Evolutionary conservation across 495 filamentous ascomycete genomes (phyloP).

Genomic region (Pseudoneurospora amorphoporcata): DNA sequence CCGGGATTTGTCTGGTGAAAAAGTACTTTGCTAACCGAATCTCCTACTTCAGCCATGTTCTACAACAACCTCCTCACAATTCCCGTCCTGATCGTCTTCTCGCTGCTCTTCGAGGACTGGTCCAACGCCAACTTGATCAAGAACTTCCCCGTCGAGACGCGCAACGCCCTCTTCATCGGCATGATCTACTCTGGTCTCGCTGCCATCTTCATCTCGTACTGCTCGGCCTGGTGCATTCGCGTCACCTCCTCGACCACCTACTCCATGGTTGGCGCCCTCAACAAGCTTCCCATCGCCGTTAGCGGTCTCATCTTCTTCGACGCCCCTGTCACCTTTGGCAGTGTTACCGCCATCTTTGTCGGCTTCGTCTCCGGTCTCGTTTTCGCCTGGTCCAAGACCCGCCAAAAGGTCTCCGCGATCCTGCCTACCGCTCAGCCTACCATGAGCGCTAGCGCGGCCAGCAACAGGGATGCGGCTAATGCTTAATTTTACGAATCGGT

Average conservation of each 20-base stretch:
- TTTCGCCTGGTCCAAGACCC: slow-evolving; percentile 83
- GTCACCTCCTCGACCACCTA: slow-evolving; percentile 95
- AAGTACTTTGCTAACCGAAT: slow-evolving; percentile 7
- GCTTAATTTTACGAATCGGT: slow-evolving; percentile 18
- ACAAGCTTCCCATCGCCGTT: slow-evolving; percentile 92
- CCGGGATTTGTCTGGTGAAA: neutral
- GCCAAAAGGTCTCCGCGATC: slow-evolving; percentile 54
- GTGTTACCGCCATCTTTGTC: slow-evolving; percentile 76
- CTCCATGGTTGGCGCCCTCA: slow-evolving; percentile 94
- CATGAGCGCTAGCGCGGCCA: slow-evolving; percentile 86
- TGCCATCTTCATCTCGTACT: slow-evolving; percentile 97
- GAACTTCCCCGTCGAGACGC: slow-evolving; percentile 75
- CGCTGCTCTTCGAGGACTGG: slow-evolving; percentile 86
- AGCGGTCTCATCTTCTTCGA: slow-evolving; percentile 91
- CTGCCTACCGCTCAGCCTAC: slow-evolving; percentile 59
- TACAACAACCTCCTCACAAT: slow-evolving; percentile 99
- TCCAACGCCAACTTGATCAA: slow-evolving; percentile 67
- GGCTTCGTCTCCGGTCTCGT: slow-evolving; percentile 90
- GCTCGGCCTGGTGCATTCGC: slow-evolving; percentile 96
- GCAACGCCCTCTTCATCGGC: slow-evolving; percentile 67
- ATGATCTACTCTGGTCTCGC: slow-evolving; percentile 93
- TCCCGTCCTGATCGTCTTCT: slow-evolving; percentile 75
- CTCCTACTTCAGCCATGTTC: slow-evolving; percentile 72
- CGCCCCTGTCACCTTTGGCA: slow-evolving; percentile 84
- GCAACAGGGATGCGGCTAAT: slow-evolving; percentile 68